Evolutionary conservation across 257 asterid genomes (phyloP), one percentile per base, ranked within the genome.

Genomic region (Primulina eburnea): DNA sequence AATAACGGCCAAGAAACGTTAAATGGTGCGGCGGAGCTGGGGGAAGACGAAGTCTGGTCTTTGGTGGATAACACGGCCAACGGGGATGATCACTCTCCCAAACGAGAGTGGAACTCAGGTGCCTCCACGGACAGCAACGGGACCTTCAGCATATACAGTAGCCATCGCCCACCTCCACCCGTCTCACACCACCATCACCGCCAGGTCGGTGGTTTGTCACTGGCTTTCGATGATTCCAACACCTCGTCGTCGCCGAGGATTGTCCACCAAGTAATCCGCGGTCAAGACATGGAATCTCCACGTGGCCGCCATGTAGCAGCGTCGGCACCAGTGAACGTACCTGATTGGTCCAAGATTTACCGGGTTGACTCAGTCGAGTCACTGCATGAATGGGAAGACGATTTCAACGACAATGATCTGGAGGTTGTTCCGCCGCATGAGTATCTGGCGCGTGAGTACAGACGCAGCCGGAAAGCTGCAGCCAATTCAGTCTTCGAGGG

Each of bases 401-500:
- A 77, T 0, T 9, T 17, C 7, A 62, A 76, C 2, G 85, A 83
- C 11, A 71, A 28, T 2, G 84, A 76, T 12, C 68, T 83, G 20
- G 90, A 88, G 24, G 34, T 87, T 62, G 69, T 90, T 12, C 97
- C 97, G 0, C 96, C 97, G 0, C 97, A 90, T 35, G 97, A 90
- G 69, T 88, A 90, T 63, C 50, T 88, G 47, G 94, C 96, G 50
- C 92, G 86, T 37, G 86, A 68, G 58, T 61, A 76, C 2, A 84
- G 88, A 2, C 82, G 89, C 47, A 78, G 86, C 81, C 73, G 88
- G 60, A 79, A 67, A 70, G 56, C 69, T 24, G 85, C 85, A 0
- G 84, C 95, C 1, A 83, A 86, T 74, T 89, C 96, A 5, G 92
- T 89, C n/a, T 84, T 87, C 1, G 97, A 82, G 37, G 97, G 97